A percentile compares a stretch with the other conserved stretches of the same genome.
Evolutionary conservation across 306 rosid species (phyloP).

Genomic region (Cucurbita maxima): DNA sequence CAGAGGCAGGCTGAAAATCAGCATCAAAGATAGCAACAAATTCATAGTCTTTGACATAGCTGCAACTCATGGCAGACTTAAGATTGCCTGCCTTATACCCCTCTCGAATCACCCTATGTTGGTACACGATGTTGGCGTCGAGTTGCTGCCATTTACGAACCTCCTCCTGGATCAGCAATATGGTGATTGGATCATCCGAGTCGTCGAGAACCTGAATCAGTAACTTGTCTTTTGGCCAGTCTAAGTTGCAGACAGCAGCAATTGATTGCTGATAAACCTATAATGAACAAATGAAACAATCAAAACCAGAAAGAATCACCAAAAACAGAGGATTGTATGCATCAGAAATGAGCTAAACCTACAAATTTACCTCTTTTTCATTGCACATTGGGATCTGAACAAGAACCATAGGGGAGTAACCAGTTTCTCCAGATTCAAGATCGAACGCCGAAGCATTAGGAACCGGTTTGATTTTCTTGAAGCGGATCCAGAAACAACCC

Average conservation of each 20-base stretch:
- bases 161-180: conserved; percentile 51
- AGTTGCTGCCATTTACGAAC: conserved; percentile 49
- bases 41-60: conserved; percentile 46
- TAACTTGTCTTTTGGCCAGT: conserved; percentile 58
- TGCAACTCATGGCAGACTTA: conserved; percentile 69
- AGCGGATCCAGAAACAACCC: conserved; percentile 71
- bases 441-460: conserved; percentile 14
- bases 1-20: conserved; percentile 58
- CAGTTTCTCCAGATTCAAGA: conserved; percentile 9
- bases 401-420: conserved; percentile 45
- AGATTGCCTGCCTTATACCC: conserved; percentile 76
- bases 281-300: neutral
- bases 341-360: neutral
- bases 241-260: conserved; percentile 56
- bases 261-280: conserved; percentile 69
- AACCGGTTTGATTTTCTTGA: conserved; percentile 43
- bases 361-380: conserved; percentile 49
- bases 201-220: conserved; percentile 63
- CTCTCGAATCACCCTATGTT: conserved; percentile 47
- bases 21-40: conserved; percentile 68
- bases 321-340: neutral
- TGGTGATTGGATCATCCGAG: conserved; percentile 54
- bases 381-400: conserved; percentile 59
- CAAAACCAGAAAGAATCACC: neutral
- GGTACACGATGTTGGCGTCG: conserved; percentile 46